Base-by-base conservation (phyloP, 148 eudicot genomes). In the Rhododendron vialii region DNA sequence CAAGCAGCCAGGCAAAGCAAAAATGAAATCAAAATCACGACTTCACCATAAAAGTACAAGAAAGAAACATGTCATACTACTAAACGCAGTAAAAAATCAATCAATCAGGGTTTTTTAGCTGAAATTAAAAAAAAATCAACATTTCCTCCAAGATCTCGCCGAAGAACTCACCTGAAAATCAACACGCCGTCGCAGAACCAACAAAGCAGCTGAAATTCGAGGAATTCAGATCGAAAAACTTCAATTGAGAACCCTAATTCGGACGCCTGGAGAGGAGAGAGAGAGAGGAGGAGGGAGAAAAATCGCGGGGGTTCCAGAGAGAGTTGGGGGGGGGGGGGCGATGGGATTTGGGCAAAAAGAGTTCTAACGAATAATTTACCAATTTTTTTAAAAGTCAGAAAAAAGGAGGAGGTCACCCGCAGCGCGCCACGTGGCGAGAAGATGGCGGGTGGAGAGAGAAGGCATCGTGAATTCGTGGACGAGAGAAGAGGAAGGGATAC, bases 371-470 rank as follows among this genome's bases (percentile, higher is more conserved):
- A 85, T 88, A 84, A 71, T 84, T 87, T 89, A 18, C 84, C 84
- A 18, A 8, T 73, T 48, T 51, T 79, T 82, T 74, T 18, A 41
- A 45, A 5, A 38, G 26, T 18, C 30, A 76, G 24, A 73, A 18
- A 80, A 85, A 80, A 85, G 82, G 15, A n/a, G 41, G 22, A 51
- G 79, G 83, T 55, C 63, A 82, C 55, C 86, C 73, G 67, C 26
- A 10, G 7, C 1, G n/a, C 15, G 94, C 87, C 96, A 94, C 95
- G 98, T 95, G 94, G 90, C 89, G 47, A 10, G 24, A 78, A 85
- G 80, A 82, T 67, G 94, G 82, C 88, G 89, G 90, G 79, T 51
- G 65, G 85, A 77, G 86, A n/a, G 86, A 80, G 76, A 89, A 47
- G 79, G 87, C 83, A 89, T 88, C 89, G 53, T 43, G 30, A 94